Base-by-base conservation (phyloP, 805 yeast species). In the Pachysolen tannophilus region DNA sequence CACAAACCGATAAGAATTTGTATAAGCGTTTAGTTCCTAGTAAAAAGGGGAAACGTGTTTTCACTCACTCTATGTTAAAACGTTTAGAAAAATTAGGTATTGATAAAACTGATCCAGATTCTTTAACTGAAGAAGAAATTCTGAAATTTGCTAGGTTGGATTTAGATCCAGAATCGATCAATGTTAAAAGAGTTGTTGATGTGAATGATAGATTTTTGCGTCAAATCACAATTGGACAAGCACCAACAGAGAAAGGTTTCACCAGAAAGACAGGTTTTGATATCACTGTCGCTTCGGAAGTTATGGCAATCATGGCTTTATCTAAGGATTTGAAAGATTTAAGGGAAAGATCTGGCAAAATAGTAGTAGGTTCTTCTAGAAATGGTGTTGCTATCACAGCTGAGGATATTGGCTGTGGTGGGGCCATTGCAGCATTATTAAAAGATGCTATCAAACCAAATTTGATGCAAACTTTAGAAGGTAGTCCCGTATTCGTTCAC, bases 361-460 rank as follows among this genome's bases (percentile, higher is more conserved):
- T 82, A 63, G 92, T 82, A 38, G 69, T 82, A 53, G 94, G 82
- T 35, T 62, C 82, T 9, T 75, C 80, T 43, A 71, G 58, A 42
- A 56, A 73, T 15, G 86, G 86, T 45, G 83, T 65, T 37, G 87
- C 92, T 38, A 61, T 82, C 46, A 82, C 94, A 17, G 78, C 84
- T 54, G 90, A 82, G 60, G 94, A 82, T 52, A 72, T 82, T 47
- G 86, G 92, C 27, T 77, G 83, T 62, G 88, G 88, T 15, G 94
- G 94, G 55, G 90, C 94, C 19, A 70, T 82, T 56, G 78, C 90
- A 40, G 92, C 90, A 3, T 61, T 82, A 47, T 65, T 82, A 51
- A 82, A 80, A 56, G 94, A 82, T 56, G 86, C 90, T 13, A 73
- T 82, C 46, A 82, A 82, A 55, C 94, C 94, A 44, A 82, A 82